Base-by-base conservation (phyloP, 2,329 filamentous ascomycete species). In the Ophiocordyceps unilateralis region DNA sequence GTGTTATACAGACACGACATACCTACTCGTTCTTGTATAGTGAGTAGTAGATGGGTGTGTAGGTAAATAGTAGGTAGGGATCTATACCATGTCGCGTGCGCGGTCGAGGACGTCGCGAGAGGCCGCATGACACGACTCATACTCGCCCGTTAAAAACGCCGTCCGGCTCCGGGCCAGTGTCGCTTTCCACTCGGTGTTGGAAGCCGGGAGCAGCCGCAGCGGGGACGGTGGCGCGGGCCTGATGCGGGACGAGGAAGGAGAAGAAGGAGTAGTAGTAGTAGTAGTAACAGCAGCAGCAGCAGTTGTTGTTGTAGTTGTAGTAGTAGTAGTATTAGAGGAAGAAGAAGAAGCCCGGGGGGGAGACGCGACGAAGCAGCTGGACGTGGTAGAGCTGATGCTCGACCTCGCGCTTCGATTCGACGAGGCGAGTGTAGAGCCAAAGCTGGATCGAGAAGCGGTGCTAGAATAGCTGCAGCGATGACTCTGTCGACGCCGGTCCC, bases 61-160 rank as follows among this genome's bases (percentile, higher is more conserved):
- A 58, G 7, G 30, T 12, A 32, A 10, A 15, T 12, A 5, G 30
- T 12, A n/a, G 7, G 17, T 36, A 19, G 12, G 32, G 15, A 17
- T n/a, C 4, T 64, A 56, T 58, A 69, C 67, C 41, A 53, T 53
- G 41, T 69, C 60, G 48, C 63, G 66, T 41, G 69, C 55, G 44
- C 62, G 65, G 37, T 68, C 64, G 28, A 78, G 53, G 32, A 76
- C 66, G 51, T 75, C 69, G 40, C 59, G 62, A 53, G 73, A 77
- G 39, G 66, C 60, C 23, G 65, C 58, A 34, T 67, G 68, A 56
- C 74, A 77, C 8, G 67, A 64, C 10, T 70, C 66, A 50, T 72
- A 75, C 44, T 66, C 63, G 44, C 63, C 63, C 50, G 63, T 63
- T 19, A 68, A 48, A 47, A 74, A 74, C 45, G 71, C 67, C 41